Conservation (phyloP, 2,329 filamentous ascomycete species). For the Volutella citrinella region DNA sequence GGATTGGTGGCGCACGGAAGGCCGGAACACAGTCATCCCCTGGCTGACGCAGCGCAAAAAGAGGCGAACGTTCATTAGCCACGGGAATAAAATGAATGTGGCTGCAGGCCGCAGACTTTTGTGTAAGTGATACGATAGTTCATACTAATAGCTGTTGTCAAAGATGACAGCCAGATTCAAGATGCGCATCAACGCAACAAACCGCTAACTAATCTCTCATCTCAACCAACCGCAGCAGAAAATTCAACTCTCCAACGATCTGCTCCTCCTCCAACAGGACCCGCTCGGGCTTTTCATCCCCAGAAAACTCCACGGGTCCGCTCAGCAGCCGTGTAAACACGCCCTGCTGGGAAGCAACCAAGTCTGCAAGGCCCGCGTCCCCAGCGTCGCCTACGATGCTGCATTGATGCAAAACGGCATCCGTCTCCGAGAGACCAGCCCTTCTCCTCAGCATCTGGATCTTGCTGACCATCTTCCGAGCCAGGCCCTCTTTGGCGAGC, state of each 20-base stretch:
- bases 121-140: no score
- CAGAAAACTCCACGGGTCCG: background rate
- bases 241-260: background rate
- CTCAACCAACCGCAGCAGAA: background rate
- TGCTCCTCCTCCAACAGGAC: background rate
- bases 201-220: no score
- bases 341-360: background rate
- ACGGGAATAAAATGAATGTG: no score
- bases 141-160: no score
- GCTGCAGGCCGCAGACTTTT: no score
- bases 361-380: background rate
- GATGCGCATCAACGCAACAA: no score
- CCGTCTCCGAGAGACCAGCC: constrained; percentile 77
- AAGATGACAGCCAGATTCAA: no score
- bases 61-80: no score
- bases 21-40: no score
- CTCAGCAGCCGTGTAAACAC: background rate
- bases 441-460: constrained; percentile 87
- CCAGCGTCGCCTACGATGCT: background rate
- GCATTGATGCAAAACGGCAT: constrained; percentile 57
- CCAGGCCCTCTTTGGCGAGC: constrained; percentile 73
- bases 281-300: background rate
- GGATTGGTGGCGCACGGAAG: no score
- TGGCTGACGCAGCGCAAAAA: no score
- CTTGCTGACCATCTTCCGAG: constrained; percentile 80